These are phyloP conservation scores for Meyerozyma elateridarum DNA, from an alignment of 1,139 yeast genomes.

Conservation along the genomic window DNA sequence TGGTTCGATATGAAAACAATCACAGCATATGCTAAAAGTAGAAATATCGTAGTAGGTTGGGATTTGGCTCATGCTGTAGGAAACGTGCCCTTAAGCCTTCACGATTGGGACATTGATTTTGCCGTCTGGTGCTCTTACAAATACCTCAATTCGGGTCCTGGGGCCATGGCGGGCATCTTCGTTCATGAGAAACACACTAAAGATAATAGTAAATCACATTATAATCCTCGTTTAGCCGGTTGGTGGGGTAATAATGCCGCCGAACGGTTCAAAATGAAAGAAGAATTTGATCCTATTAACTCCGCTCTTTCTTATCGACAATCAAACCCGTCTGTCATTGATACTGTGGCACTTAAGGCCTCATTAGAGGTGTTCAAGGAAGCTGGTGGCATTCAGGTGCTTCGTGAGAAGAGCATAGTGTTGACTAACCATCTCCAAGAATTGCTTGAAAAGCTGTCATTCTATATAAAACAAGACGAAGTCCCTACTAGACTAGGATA, in stretches of 20 bases:
- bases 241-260: slow-evolving; percentile 92
- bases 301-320: slow-evolving; percentile 87
- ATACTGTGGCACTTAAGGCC: slow-evolving; percentile 65
- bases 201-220: slow-evolving; percentile 25
- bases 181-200: slow-evolving; percentile 54
- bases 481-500: slow-evolving; percentile 38
- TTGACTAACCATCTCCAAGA: slow-evolving; percentile 57
- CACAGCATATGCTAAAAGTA: slow-evolving; percentile 53
- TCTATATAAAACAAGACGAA: slow-evolving; percentile 32
- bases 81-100: slow-evolving; percentile 69
- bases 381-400: slow-evolving; percentile 58
- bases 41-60: slow-evolving; percentile 78
- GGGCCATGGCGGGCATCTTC: slow-evolving; percentile 81
- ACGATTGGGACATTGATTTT: slow-evolving; percentile 88
- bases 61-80: slow-evolving; percentile 95
- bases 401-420: slow-evolving; percentile 53
- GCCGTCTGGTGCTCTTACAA: slow-evolving; percentile 95
- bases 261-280: slow-evolving; percentile 76
- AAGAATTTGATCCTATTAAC: slow-evolving; percentile 68
- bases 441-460: slow-evolving; percentile 39
- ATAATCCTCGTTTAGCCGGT: slow-evolving; percentile 75
- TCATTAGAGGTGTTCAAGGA: slow-evolving; percentile 58
- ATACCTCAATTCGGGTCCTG: slow-evolving; percentile 89
- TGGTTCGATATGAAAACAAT: slow-evolving; percentile 66
- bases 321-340: slow-evolving; percentile 88